Evolutionary conservation across 129 eudicot species (phyloP).

Genomic region (Arctium lappa): DNA sequence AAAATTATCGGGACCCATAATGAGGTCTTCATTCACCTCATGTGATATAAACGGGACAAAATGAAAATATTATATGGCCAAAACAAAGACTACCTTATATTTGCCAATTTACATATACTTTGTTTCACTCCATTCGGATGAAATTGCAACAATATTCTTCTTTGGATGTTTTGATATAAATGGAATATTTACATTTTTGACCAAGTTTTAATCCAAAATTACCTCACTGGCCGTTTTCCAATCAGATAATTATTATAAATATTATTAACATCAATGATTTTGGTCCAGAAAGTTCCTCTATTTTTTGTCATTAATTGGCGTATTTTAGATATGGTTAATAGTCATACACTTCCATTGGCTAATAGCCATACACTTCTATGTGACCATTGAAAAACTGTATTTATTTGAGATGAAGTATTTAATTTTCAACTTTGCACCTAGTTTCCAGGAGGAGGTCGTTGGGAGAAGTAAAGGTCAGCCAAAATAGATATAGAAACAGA

Average conservation of each 20-base stretch:
- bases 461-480: not conserved
- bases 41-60: not conserved
- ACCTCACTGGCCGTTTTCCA: not conserved
- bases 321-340: not conserved
- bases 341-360: not conserved
- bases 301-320: not conserved
- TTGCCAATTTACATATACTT: not conserved
- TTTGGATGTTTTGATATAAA: not conserved
- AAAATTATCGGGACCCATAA: slow-evolving; percentile 5
- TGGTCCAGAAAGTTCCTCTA: not conserved
- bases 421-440: not conserved
- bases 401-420: not conserved
- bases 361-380: not conserved
- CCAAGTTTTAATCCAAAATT: not conserved
- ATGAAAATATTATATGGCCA: not conserved
- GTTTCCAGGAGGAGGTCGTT: not conserved
- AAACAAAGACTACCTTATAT: not conserved
- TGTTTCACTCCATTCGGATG: not conserved
- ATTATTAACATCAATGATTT: not conserved
- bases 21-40: not conserved
- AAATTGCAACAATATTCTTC: not conserved
- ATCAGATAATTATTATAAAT: not conserved
- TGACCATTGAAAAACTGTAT: not conserved
- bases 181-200: not conserved
- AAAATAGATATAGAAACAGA: not conserved